These are phyloP conservation scores for Phialocephala sp. DNA, from an alignment of 2,329 filamentous ascomycete species.

Conservation along the genomic window DNA sequence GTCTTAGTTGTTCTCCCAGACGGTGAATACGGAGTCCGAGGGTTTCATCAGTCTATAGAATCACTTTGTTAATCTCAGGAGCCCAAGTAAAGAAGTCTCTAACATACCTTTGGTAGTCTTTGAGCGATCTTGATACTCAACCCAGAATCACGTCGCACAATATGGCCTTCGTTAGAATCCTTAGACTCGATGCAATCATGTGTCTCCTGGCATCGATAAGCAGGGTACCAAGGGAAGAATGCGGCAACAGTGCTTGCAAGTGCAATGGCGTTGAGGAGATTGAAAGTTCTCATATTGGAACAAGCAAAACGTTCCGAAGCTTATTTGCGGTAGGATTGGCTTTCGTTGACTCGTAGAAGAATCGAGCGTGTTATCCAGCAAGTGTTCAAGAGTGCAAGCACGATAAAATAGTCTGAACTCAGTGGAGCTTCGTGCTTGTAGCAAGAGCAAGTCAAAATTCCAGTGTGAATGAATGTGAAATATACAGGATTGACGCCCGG, in stretches of 20 bases:
- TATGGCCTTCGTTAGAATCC: constrained; percentile 5
- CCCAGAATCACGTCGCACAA: not conserved
- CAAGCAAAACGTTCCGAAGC: not conserved
- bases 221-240: constrained; percentile 38
- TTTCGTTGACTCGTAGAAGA: not conserved
- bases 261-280: constrained; percentile 22
- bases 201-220: constrained; percentile 34
- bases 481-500: not conserved
- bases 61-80: not conserved
- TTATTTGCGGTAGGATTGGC: not conserved
- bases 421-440: not conserved
- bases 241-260: constrained; percentile 33
- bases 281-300: constrained; percentile 32
- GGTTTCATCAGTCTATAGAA: constrained; percentile 14
- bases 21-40: constrained; percentile 30
- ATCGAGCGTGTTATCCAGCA: not conserved
- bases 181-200: constrained; percentile 20
- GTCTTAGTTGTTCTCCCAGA: constrained; percentile 32
- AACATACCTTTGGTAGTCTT: constrained; percentile 22
- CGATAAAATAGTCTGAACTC: not conserved
- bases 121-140: constrained; percentile 25
- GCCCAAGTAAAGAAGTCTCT: not conserved
- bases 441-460: not conserved
- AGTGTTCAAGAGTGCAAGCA: not conserved
- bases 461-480: constrained; percentile 3